Evolutionary conservation across 2,329 filamentous ascomycete genomes (phyloP).

Genomic region (Trichoderma atrobrunneum): DNA sequence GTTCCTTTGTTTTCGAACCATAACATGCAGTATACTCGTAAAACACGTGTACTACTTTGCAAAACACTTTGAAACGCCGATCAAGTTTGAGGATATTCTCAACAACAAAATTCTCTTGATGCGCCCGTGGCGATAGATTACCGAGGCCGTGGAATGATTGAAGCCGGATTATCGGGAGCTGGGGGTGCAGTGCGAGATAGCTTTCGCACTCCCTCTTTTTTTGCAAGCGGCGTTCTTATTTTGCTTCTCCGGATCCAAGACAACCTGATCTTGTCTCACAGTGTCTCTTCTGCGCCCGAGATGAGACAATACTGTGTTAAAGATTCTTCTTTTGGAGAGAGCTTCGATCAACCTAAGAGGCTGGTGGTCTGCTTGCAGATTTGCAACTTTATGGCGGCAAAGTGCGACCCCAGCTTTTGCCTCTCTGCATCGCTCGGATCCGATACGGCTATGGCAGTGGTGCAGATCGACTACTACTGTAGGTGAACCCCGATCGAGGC

Average conservation of each 20-base stretch:
- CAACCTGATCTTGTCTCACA: background rate
- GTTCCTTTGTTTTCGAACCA: background rate
- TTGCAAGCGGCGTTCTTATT: background rate
- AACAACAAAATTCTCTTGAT: background rate
- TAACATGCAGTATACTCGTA: background rate
- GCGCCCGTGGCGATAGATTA: background rate
- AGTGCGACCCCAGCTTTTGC: constrained; percentile 14
- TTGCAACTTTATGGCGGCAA: background rate
- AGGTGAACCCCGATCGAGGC: constrained; percentile 3
- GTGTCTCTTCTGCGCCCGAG: background rate
- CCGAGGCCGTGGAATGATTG: background rate
- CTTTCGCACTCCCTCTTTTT: background rate
- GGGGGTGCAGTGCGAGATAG: background rate
- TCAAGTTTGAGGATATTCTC: background rate
- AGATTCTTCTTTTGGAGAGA: background rate
- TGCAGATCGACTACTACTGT: background rate
- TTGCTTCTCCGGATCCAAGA: background rate
- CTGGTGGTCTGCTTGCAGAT: background rate
- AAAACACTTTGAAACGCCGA: background rate
- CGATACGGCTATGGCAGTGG: background rate
- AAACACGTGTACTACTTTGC: background rate
- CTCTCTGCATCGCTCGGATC: constrained; percentile 7
- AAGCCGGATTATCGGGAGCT: background rate
- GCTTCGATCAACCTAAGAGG: background rate
- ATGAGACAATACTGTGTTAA: background rate